Base-by-base conservation (phyloP, 257 asterid genomes). In the Jacaranda copaia region DNA sequence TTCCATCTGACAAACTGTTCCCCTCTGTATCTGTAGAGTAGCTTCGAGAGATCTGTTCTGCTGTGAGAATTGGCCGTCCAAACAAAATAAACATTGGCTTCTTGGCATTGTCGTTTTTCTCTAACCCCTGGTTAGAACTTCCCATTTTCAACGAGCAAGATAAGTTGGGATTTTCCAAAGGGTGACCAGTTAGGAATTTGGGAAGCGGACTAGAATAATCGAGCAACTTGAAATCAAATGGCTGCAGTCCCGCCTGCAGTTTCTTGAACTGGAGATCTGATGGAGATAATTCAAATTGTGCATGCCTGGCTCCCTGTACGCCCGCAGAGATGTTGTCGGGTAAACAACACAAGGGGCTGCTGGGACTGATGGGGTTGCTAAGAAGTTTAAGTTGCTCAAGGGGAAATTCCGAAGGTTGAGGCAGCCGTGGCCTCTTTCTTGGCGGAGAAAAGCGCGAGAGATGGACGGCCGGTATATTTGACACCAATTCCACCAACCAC, bases 231-330 rank as follows among this genome's bases (percentile, higher is more conserved):
- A 78, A 77, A 80, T 84, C 84, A 14, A 85, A 83, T 1, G 92
- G 89, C 43, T 81, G 85, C 64, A 77, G 82, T 56, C 87, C 88
- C 35, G 77, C 43, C 70, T 79, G 90, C 77, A 88, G 85, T 70
- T 82, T 87, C 85, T 85, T 82, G 83, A 79, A 74, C 36, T 79
- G 91, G 77, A 81, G 84, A 77, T 89, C 89, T 19, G 87, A 71
- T 16, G 89, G 74, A 14, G 85, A 67, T 70, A 79, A 74, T 79
- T 87, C 85, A 20, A 81, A 82, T 32, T 82, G 92, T 77, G 90
- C 80, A 82, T 90, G 97, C 97, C 97, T 92, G 97, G 96, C 91
- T 90, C 97, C 97, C 97, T 92, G 97, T 87, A 90, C 77, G 83
- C 96, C 96, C 76, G 94, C 84, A 74, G 88, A 77, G 40, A 86